Base-by-base conservation (phyloP, 148 eudicot genomes). In the Chenopodium formosanum region DNA sequence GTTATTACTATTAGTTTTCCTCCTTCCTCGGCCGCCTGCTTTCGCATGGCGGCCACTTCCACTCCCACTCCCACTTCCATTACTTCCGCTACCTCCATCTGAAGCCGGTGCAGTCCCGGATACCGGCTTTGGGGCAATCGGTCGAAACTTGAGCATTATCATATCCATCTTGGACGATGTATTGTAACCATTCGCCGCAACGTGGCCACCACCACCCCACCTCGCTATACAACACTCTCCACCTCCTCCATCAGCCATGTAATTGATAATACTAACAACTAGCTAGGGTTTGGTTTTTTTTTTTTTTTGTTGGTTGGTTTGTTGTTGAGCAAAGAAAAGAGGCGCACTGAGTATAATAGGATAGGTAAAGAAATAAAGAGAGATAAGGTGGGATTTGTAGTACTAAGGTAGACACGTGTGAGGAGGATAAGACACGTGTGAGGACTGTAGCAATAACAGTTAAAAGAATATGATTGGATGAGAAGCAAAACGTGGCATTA, bases 161-260 rank as follows among this genome's bases (percentile, higher is more conserved):
- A 73, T 80, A 11, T 80, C 83, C 83, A 80, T 80, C 17, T 80
- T 80, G 0, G 78, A 25, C 60, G 66, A n/a, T 19, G 17, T 48
- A 48, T 80, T 71, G 13, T 19, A 58, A 2, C 65, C 9, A 13
- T 0, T 19, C 20, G 62, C 62, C 27, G 63, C 64, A 25, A 79
- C 75, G 32, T 52, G 76, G 7, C 75, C 75, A 1, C n/a, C 77
- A 29, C 63, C 76, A 52, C 60, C 65, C 82, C 77, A 80, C 31
- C 83, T 80, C 1, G 83, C 83, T 73, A 73, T 80, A 7, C 83
- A 80, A 47, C 83, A 80, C 29, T 53, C 83, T 23, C 83, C 83
- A 40, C 44, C 44, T 3, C 25, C 48, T 47, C 76, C 60, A 44
- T 73, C 76, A 8, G 9, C 50, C 76, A 73, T 73, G 25, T 10